Conservation (phyloP, 345 rosid genomes). For the Trapa incisa region DNA sequence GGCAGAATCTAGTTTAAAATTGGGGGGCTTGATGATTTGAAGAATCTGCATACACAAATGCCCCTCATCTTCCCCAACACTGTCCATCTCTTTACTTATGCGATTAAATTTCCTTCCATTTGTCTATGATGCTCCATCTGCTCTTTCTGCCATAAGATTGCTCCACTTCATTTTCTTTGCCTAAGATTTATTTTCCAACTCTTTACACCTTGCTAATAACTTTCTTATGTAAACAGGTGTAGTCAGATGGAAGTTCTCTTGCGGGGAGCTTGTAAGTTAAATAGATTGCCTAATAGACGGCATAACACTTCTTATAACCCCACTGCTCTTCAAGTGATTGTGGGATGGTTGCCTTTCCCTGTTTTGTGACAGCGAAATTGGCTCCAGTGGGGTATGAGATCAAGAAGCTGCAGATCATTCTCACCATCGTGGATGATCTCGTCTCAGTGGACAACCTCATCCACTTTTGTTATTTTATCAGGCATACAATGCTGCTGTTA, state of each 20-base stretch:
- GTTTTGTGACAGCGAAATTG: conserved; percentile 53
- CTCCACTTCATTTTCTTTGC: neutral
- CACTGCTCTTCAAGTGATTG: neutral
- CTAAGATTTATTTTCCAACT: neutral
- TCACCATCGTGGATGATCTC: conserved; percentile 81
- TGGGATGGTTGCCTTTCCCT: neutral
- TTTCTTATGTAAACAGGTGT: no score
- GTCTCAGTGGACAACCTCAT: conserved; percentile 73
- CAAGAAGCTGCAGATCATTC: conserved; percentile 81
- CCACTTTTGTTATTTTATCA: no score
- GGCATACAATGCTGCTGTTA: no score
- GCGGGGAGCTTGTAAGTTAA: conserved; percentile 85
- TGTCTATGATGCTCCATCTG: neutral
- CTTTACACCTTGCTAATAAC: neutral
- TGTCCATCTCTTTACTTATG: no score
- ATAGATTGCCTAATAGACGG: neutral
- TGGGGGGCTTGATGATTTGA: neutral
- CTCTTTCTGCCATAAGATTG: neutral
- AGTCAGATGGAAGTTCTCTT: conserved; percentile 74
- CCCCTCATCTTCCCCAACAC: no score
- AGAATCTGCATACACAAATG: no score
- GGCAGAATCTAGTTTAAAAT: neutral
- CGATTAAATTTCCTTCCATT: no score
- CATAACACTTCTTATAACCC: neutral
- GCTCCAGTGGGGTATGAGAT: conserved; percentile 84